A percentile compares a stretch with the other conserved stretches of the same genome.
phyloP scores from a whole-genome alignment of 1,284 basidiomycete genomes.

The Cryptococcus wingfieldii region DNA sequence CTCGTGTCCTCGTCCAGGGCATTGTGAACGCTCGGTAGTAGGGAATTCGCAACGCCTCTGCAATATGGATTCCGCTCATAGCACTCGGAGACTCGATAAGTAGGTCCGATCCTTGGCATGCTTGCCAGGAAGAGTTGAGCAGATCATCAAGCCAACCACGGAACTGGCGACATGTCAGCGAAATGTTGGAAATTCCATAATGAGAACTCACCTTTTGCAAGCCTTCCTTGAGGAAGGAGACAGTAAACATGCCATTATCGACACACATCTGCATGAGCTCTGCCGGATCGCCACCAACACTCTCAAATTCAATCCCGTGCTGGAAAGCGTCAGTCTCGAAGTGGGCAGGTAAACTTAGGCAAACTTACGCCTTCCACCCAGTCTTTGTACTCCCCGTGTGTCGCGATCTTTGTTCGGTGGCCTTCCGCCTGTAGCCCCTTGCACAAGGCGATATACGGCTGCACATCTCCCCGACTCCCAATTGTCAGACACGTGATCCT shows the following conservation, averaged over 20 bases:
- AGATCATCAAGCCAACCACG: conserved; percentile 96
- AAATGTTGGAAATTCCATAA: not conserved
- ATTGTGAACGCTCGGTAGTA: conserved; percentile 87
- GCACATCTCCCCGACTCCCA: conserved; percentile 87
- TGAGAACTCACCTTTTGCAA: conserved; percentile 65
- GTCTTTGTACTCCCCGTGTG: conserved; percentile 86
- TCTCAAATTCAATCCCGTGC: conserved; percentile 89
- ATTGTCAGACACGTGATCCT: conserved; percentile 92
- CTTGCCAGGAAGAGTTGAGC: conserved; percentile 87
- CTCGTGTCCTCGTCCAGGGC: conserved; percentile 62
- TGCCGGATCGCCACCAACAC: conserved; percentile 93
- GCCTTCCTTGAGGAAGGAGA: conserved; percentile 87
- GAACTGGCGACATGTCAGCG: conserved; percentile 58
- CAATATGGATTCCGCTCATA: conserved; percentile 98
- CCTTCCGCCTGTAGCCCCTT: conserved; percentile 82
- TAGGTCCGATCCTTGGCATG: conserved; percentile 89
- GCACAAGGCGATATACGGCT: conserved; percentile 89
- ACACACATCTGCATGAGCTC: conserved; percentile 92
- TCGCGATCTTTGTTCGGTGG: conserved; percentile 39
- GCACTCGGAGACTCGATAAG: conserved; percentile 92
- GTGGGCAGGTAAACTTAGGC: not conserved
- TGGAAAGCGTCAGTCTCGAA: conserved; percentile 37
- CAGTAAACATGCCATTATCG: conserved; percentile 94
- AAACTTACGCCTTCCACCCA: conserved; percentile 87
- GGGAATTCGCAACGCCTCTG: conserved; percentile 85